Conservation (phyloP, 1,139 yeast species). For the Geotrichum phurueaensis region DNA sequence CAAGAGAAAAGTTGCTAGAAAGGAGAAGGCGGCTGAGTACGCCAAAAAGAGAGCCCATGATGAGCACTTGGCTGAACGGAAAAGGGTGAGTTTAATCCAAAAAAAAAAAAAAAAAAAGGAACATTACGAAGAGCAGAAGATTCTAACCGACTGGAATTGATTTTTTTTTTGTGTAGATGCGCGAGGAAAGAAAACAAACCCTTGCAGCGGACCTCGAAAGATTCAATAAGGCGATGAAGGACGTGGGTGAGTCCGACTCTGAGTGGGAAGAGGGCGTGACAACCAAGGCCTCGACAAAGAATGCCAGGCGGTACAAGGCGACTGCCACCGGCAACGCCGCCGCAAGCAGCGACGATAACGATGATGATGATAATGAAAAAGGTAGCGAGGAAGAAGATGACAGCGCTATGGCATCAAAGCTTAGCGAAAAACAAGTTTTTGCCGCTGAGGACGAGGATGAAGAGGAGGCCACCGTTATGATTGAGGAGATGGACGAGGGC, state of each 20-base stretch:
- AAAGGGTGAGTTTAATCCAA: conserved; percentile 32
- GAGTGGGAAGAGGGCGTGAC: conserved; percentile 11
- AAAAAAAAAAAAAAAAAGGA: neutral
- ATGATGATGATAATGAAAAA: conserved; percentile 27
- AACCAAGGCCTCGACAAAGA: conserved; percentile 17
- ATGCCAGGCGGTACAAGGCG: conserved; percentile 16
- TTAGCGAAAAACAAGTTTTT: neutral
- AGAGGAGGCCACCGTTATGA: conserved; percentile 20
- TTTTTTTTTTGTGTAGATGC: conserved; percentile 3
- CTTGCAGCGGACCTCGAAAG: conserved; percentile 15
- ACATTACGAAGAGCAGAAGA: too few species aligned
- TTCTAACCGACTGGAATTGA: too few species aligned
- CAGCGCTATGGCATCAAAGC: neutral
- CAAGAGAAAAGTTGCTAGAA: conserved; percentile 81
- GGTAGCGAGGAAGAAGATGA: neutral
- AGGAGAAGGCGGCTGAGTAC: conserved; percentile 74
- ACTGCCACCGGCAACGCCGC: neutral
- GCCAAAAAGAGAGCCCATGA: conserved; percentile 71
- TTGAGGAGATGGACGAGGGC: conserved; percentile 18
- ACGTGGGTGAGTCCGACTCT: conserved; percentile 11
- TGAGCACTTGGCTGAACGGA: conserved; percentile 70
- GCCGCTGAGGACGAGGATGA: conserved; percentile 26
- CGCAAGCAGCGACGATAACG: conserved; percentile 34
- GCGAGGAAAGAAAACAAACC: conserved; percentile 15
- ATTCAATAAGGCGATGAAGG: conserved; percentile 13